Base-by-base conservation (phyloP, 495 filamentous ascomycete genomes). In the Aspergillus sclerotiicarbonarius region DNA sequence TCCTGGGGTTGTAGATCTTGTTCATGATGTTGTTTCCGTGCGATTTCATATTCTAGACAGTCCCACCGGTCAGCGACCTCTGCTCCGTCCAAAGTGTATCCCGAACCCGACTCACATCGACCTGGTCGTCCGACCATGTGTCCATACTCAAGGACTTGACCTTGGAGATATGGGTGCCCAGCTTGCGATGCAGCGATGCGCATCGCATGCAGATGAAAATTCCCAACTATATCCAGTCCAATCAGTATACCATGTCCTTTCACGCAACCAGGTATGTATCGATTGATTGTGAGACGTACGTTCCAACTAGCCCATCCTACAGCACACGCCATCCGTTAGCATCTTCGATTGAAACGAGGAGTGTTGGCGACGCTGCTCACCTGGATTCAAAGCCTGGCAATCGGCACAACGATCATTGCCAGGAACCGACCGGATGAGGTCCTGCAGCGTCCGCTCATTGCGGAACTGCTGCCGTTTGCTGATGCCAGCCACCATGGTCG, bases 81-180 rank as follows among this genome's bases (percentile, higher is more conserved):
- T 13, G 37, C 33, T 53, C 4, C 8, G 33, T 9, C 33, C 33
- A 2, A 13, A 13, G n/a, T 41, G 19, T 21, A 43, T 19, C 33
- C 18, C 12, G 25, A 20, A 52, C 8, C n/a, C 49, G 50, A 67
- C 80, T 69, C 80, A 96, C 93, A 74, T 98, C 94, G 54, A 98
- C 91, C 74, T 98, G 95, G 33, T 97, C 94, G 67, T 85, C 87
- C 44, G 89, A 83, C 94, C 94, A 98, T 50, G 85, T 91, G 68
- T 98, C 94, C 94, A 98, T 97, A 62, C 89, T 96, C 76, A 98
- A 76, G 8, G 92, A 96, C 73, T 98, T 98, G 73, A 98, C 90
- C 72, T 98, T 98, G 45, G 93, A 96, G 55, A 98, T 90, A 70
- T 98, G 94, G 51, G 92, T 98, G 52, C 95, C 95, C 65, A 98